Percentiles rank a stretch among this genome's conserved stretches.
phyloP scores from a whole-genome alignment of 495 filamentous ascomycete genomes.

The Beverwykella pulmonaria region DNA sequence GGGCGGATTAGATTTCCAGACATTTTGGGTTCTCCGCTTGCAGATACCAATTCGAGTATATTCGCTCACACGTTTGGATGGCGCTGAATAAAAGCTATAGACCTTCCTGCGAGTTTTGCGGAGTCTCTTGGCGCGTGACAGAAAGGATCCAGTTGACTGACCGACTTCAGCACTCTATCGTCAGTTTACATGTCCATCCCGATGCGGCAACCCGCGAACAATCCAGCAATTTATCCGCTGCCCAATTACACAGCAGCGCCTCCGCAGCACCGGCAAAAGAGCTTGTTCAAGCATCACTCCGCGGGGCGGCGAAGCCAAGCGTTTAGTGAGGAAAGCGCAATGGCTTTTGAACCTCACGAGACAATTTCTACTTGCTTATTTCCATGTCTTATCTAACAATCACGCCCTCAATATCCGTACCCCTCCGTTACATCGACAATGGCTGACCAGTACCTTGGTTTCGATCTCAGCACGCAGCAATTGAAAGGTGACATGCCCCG shows the following conservation, averaged over 20 bases:
- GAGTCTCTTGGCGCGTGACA: background rate
- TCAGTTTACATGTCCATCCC: background rate
- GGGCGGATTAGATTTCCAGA: background rate
- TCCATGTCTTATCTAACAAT: slow-evolving; percentile 18
- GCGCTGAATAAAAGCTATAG: background rate
- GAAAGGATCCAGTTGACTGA: background rate
- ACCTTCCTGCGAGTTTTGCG: background rate
- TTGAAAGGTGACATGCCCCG: slow-evolving; percentile 67
- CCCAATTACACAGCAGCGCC: slow-evolving; percentile 7
- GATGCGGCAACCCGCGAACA: slow-evolving; percentile 18
- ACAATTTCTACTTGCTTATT: slow-evolving; percentile 8
- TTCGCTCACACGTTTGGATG: background rate
- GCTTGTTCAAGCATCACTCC: slow-evolving; percentile 8
- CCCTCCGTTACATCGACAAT: slow-evolving; percentile 25
- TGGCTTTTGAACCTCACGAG: slow-evolving; percentile 11
- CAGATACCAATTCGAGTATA: background rate
- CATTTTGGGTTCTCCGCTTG: background rate
- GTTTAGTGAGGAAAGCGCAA: slow-evolving; percentile 8
- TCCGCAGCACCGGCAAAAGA: slow-evolving; percentile 32
- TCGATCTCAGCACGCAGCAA: slow-evolving; percentile 96
- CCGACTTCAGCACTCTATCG: background rate
- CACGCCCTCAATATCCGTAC: background rate
- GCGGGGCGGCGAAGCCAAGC: background rate
- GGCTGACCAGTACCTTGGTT: slow-evolving; percentile 78
- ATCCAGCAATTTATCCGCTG: slow-evolving; percentile 21